phyloP scores from a whole-genome alignment of 257 asterid species.

The Scutellaria minor region DNA sequence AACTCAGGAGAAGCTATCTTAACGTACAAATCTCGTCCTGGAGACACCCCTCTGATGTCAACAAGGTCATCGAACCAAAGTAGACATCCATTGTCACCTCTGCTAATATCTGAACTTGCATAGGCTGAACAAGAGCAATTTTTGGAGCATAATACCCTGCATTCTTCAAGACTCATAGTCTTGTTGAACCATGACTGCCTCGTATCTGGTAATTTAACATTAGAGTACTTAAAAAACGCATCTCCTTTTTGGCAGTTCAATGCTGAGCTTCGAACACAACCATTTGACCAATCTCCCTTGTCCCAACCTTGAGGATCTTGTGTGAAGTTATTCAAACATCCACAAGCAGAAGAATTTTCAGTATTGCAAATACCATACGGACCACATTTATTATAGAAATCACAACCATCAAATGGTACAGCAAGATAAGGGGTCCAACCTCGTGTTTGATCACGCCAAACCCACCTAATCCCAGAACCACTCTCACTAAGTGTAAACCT shows the following conservation, averaged over 20 bases:
- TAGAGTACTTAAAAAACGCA: conserved; percentile 21
- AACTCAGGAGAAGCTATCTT: conserved; percentile 33
- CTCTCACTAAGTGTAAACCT: neutral
- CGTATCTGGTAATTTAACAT: conserved; percentile 16
- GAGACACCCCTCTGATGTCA: conserved; percentile 5
- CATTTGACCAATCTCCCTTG: conserved; percentile 21
- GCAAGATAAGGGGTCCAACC: conserved; percentile 32
- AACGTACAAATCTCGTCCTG: conserved; percentile 23
- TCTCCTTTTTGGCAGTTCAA: conserved; percentile 22
- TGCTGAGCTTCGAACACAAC: conserved; percentile 13
- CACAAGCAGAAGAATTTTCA: conserved; percentile 4
- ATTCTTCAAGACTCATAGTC: conserved; percentile 9
- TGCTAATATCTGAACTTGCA: neutral
- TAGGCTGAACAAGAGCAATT: conserved; percentile 28
- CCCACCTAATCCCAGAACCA: conserved; percentile 32
- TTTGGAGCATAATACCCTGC: neutral
- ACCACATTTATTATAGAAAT: conserved; percentile 36
- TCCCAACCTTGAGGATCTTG: conserved; percentile 11
- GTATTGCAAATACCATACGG: conserved; percentile 27
- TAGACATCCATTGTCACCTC: conserved; percentile 22
- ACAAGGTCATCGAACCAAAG: conserved; percentile 30
- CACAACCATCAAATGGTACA: conserved; percentile 42
- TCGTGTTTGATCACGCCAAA: conserved; percentile 34
- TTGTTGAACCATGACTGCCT: neutral
- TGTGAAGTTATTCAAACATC: conserved; percentile 13